phyloP scores from a whole-genome alignment of 2,329 filamentous ascomycete species.

The Fusarium nematophilum region DNA sequence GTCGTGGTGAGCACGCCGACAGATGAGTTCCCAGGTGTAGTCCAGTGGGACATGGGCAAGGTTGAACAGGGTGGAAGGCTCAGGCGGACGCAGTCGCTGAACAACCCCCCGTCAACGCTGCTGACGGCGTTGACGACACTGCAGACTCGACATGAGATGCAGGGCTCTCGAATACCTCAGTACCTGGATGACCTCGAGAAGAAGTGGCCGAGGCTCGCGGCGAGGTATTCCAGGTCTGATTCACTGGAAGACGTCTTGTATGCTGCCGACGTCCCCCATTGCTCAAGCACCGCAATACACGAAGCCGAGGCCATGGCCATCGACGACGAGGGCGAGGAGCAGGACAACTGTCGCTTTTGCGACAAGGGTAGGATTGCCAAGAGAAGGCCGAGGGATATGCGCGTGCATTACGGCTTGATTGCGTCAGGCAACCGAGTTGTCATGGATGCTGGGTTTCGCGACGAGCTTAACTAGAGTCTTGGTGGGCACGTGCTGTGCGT shows the following conservation, averaged over 20 bases:
- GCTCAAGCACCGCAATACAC: too few species aligned
- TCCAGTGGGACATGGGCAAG: background rate
- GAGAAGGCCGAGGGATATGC: background rate
- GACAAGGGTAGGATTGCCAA: background rate
- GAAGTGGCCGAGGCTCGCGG: too few species aligned
- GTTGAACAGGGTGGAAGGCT: background rate
- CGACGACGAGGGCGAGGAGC: background rate
- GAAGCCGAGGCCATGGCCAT: too few species aligned
- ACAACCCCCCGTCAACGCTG: background rate
- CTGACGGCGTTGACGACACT: background rate
- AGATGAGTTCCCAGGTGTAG: background rate
- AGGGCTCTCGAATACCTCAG: too few species aligned
- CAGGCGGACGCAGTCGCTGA: background rate
- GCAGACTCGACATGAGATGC: too few species aligned
- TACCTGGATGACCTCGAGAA: too few species aligned
- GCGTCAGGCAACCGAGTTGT: background rate
- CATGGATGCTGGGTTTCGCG: too few species aligned
- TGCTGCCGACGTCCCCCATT: too few species aligned
- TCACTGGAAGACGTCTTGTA: too few species aligned
- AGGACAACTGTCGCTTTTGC: background rate
- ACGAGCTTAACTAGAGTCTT: too few species aligned
- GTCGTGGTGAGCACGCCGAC: constrained; percentile 33
- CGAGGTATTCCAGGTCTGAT: too few species aligned
- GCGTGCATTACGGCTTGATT: background rate
- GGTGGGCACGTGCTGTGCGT: too few species aligned